phyloP scores from a whole-genome alignment of 164 flowering plant genomes.

The Umbellularia californica region DNA sequence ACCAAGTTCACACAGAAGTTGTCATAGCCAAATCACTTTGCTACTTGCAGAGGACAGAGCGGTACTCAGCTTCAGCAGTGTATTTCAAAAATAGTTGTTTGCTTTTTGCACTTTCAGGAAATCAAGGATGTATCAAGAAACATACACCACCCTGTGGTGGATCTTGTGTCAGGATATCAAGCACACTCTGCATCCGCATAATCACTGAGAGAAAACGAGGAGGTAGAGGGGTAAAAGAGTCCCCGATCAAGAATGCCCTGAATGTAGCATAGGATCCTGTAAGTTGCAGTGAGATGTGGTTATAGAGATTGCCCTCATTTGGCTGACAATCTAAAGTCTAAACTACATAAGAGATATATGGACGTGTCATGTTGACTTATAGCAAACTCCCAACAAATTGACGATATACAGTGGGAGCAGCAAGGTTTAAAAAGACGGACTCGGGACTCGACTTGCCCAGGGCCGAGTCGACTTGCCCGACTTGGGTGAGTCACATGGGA shows the following conservation, averaged over 20 bases:
- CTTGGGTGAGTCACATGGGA: no score
- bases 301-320: background rate
- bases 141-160: background rate
- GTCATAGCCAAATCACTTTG: background rate
- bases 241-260: background rate
- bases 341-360: background rate
- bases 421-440: no score
- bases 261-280: background rate
- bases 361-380: background rate
- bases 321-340: background rate
- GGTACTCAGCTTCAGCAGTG: background rate
- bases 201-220: background rate
- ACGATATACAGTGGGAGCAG: background rate
- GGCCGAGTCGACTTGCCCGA: no score
- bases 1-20: background rate
- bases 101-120: background rate
- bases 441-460: no score
- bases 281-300: background rate
- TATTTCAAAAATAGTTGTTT: background rate
- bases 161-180: background rate
- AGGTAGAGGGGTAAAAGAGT: background rate
- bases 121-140: background rate
- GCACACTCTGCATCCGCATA: background rate
- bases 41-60: background rate
- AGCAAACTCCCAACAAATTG: background rate